Conservation (phyloP, 176 grass and related monocot genomes). For the Areca catechu region DNA sequence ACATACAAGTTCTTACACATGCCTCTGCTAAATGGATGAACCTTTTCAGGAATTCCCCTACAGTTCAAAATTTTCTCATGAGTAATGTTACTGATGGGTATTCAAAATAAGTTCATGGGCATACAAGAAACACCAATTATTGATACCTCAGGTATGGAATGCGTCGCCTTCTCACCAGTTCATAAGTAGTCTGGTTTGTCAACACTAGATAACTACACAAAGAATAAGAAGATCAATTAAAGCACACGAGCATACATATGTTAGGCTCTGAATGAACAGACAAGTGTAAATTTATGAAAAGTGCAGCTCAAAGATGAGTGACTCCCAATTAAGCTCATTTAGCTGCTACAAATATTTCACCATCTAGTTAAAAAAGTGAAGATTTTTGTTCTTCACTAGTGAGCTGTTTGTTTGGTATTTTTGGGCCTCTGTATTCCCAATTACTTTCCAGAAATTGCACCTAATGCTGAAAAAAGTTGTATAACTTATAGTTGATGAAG, state of each 20-base stretch:
- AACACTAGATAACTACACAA: slow-evolving; percentile 69
- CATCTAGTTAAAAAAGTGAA: no score
- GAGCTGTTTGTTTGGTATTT: no score
- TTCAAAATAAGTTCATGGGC: slow-evolving; percentile 1
- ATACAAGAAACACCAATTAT: neutral
- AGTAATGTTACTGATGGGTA: neutral
- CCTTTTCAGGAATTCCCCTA: slow-evolving; percentile 70
- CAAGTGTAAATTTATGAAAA: no score
- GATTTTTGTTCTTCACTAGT: no score
- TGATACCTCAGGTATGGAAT: slow-evolving; percentile 83
- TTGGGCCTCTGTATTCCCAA: no score
- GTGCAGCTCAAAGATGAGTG: no score
- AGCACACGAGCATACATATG: neutral
- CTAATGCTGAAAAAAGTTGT: no score
- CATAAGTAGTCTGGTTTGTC: slow-evolving; percentile 98
- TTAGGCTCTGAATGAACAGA: no score
- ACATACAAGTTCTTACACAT: slow-evolving; percentile 56
- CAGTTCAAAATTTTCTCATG: slow-evolving; percentile 1
- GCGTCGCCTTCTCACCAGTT: slow-evolving; percentile 71
- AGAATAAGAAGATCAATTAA: neutral
- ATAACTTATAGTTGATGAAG: no score
- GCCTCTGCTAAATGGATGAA: slow-evolving; percentile 86
- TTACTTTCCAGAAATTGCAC: no score
- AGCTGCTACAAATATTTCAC: no score
- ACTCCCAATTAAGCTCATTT: no score